These are phyloP conservation scores for Solanum virginianum DNA, from an alignment of 257 asterid genomes.

Conservation along the genomic window DNA sequence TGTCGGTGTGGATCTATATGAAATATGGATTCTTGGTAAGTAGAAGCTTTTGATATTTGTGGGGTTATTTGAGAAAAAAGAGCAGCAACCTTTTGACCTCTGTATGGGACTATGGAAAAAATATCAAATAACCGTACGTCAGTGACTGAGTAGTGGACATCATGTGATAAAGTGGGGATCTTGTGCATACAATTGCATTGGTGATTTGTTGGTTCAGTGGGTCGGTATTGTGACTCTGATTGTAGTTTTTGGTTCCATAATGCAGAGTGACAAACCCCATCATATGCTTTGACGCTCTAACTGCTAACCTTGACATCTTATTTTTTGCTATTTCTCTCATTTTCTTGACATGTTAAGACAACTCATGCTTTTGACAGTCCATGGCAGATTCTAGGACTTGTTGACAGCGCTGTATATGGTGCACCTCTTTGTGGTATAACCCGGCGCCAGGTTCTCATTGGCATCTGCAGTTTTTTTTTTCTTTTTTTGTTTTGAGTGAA, in stretches of 20 bases:
- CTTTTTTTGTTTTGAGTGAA: not conserved
- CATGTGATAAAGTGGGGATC: not conserved
- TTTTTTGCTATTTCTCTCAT: not conserved
- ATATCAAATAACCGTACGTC: not conserved
- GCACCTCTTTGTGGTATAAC: conserved; percentile 51
- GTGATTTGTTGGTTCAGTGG: not conserved
- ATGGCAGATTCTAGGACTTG: conserved; percentile 80
- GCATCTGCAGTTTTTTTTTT: not conserved
- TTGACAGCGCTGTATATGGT: conserved; percentile 74
- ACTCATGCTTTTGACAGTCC: conserved; percentile 38
- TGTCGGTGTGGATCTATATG: not conserved
- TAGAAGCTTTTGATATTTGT: not conserved
- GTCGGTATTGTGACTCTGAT: not conserved
- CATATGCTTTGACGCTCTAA: not conserved
- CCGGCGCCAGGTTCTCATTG: conserved; percentile 64
- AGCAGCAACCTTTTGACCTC: not conserved
- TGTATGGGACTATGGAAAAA: not conserved
- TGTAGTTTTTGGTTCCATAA: not conserved
- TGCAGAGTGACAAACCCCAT: not conserved
- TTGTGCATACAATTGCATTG: not conserved
- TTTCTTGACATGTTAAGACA: conserved; percentile 2
- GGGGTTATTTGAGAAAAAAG: not conserved
- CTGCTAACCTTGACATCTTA: not conserved
- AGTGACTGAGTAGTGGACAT: not conserved
- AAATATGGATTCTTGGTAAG: not conserved